Evolutionary conservation across 257 asterid species (phyloP), one percentile per base, ranked within the genome.

Genomic region (Plantago elongata): DNA sequence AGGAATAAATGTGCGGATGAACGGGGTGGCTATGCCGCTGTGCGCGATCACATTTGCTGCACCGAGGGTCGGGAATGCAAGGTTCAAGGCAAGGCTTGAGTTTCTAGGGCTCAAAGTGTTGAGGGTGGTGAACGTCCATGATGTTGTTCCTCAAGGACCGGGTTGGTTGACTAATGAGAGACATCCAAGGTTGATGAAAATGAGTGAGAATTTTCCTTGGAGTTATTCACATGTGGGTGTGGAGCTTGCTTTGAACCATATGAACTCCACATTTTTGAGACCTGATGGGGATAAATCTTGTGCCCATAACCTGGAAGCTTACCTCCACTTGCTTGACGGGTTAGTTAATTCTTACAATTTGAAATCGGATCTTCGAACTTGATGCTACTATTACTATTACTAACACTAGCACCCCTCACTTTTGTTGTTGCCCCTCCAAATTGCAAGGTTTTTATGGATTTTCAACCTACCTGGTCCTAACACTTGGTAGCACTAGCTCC

Each of bases 261-360:
- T 54, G 16, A 51, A 70, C 6, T 84, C 91, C 0, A 82, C 91
- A 0, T 81, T 74, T 34, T 48, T 84, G 63, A 81, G 75, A 54
- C 60, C 57, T 0, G 67, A 68, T 8, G 66, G 55, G 2, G 87
- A 83, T 62, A 58, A 62, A 15, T 63, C 5, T 14, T 70, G 72
- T 16, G 74, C 84, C 5, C 91, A 84, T 63, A 77, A 84, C 60
- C 47, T 84, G 85, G 91, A 84, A 57, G 85, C 75, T 47, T 69
- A 68, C 37, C 60, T 84, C 29, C 91, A 84, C 64, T 64, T 83
- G 61, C 79, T 83, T 44, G 86, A 83, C 54, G 90, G 90, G 90
- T 83, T 17, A 63, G 85, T 74, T 14, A 2, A 37, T 51, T 46
- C 29, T n/a, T 22, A 18, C 22, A 1, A 14, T 49, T 10, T n/a